Conservation (phyloP, 345 rosid genomes). For the Eucalyptus camaldulensis region DNA sequence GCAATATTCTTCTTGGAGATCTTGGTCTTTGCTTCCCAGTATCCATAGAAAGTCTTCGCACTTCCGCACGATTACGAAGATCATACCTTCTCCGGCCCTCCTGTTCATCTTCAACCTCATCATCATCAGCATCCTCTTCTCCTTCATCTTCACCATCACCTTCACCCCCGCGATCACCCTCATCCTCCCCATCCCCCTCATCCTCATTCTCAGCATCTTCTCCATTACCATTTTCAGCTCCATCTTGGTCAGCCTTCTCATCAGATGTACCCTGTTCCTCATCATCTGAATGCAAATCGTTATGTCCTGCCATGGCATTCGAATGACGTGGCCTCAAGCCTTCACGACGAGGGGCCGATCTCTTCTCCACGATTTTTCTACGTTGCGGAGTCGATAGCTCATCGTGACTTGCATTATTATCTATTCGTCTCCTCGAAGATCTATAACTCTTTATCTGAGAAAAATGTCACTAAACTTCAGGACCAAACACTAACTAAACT, state of each 20-base stretch:
- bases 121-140: slow-evolving; percentile 58
- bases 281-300: slow-evolving; percentile 49
- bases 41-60: slow-evolving; percentile 69
- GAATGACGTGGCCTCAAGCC: slow-evolving; percentile 95
- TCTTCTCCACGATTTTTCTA: slow-evolving; percentile 36
- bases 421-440: slow-evolving; percentile 39
- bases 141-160: slow-evolving; percentile 53
- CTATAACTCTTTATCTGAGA: slow-evolving; percentile 55
- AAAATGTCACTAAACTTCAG: background rate
- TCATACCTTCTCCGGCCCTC: slow-evolving; percentile 96
- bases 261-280: slow-evolving; percentile 66
- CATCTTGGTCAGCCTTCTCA: slow-evolving; percentile 70
- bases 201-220: slow-evolving; percentile 47
- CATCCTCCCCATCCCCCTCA: slow-evolving; percentile 54
- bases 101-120: slow-evolving; percentile 74
- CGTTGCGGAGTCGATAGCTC: slow-evolving; percentile 46
- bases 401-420: slow-evolving; percentile 43
- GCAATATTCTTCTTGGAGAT: slow-evolving; percentile 92
- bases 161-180: slow-evolving; percentile 19
- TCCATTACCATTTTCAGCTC: slow-evolving; percentile 71
- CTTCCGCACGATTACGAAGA: slow-evolving; percentile 93
- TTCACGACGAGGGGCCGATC: slow-evolving; percentile 87
- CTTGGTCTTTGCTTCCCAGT: slow-evolving; percentile 71
- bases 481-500: background rate
- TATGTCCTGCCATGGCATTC: slow-evolving; percentile 28